phyloP scores from a whole-genome alignment of 148 eudicot genomes.

The Pouteria glomerata region DNA sequence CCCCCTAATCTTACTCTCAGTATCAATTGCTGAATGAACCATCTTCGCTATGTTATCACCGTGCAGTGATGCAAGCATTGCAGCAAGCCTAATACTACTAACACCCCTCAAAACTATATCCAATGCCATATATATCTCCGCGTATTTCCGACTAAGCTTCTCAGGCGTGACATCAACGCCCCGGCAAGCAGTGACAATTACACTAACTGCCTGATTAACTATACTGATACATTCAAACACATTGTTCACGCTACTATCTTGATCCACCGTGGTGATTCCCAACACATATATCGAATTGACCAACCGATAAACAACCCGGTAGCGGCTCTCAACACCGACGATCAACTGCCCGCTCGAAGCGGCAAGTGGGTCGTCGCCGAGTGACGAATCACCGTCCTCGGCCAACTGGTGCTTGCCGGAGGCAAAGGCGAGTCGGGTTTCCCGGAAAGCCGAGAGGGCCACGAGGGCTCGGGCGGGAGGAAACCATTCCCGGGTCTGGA shows the following conservation, averaged over 20 bases:
- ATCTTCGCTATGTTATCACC: slow-evolving; percentile 86
- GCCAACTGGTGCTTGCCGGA: slow-evolving; percentile 32
- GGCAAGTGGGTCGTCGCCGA: slow-evolving; percentile 88
- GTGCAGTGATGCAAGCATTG: slow-evolving; percentile 80
- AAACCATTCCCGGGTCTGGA: slow-evolving; percentile 98
- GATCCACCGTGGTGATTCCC: slow-evolving; percentile 70
- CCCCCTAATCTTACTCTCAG: slow-evolving; percentile 88
- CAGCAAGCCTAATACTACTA: slow-evolving; percentile 77
- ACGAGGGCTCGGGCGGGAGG: slow-evolving; percentile 89
- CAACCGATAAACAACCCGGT: slow-evolving; percentile 76
- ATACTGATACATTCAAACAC: slow-evolving; percentile 84
- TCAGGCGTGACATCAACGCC: slow-evolving; percentile 83
- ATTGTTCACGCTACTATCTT: slow-evolving; percentile 43
- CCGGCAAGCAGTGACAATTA: slow-evolving; percentile 69
- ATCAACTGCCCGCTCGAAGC: slow-evolving; percentile 90
- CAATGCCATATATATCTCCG: slow-evolving; percentile 88
- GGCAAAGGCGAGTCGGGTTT: slow-evolving; percentile 70
- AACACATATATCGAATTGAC: slow-evolving; percentile 83
- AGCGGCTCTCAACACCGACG: slow-evolving; percentile 75
- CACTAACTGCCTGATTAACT: slow-evolving; percentile 85
- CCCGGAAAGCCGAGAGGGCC: slow-evolving; percentile 75
- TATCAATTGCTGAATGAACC: slow-evolving; percentile 78
- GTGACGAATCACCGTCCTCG: slow-evolving; percentile 54
- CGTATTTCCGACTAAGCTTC: slow-evolving; percentile 74
- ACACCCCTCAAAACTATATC: slow-evolving; percentile 92